Base-by-base conservation (phyloP, 2,329 filamentous ascomycete genomes). In the Xylaria sp. region DNA sequence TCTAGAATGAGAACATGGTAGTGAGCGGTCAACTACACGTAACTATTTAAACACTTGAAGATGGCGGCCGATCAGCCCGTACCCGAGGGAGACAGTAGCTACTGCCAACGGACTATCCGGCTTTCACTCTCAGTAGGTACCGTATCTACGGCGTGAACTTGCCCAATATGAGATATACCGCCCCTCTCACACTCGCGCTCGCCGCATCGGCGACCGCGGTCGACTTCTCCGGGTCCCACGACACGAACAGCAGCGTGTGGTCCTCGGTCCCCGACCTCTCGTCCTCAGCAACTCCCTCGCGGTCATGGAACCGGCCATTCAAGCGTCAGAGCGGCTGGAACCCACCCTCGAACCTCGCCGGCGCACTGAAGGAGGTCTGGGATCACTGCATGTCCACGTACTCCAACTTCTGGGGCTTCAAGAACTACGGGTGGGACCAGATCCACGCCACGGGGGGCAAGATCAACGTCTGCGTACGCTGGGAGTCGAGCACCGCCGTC, bases 401-500 rank as follows among this genome's bases (percentile, higher is more conserved):
- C 54, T 58, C 53, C 13, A 13, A 64, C 53, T 64, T 64, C 54
- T 64, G 62, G 62, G 62, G 53, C 5, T 64, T 64, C 44, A 42
- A 40, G 53, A 64, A 64, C 53, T 64, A 64, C 62, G 62, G 53
- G 33, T 64, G 62, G 62, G 62, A 64, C 62, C 62, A 64, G 44
- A 51, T 64, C 42, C 53, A 58, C 15, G 62, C 62, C 31, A 64
- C 62, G 17, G 53, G 40, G 20, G 62, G 62, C 33, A 64, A 49
- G 44, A 64, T 64, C 54, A 64, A 64, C 44, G 62, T 64, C 17
- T 64, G 62, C 54, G 62, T 64, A 53, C 62, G 62, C n/a, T 64
- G 62, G 62, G 62, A 64, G 62, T 64, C 62, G 23, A 28, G 17
- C 42, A 40, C 53, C 3, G 10, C 62, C 15, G 44, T 65, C 4